Evolutionary conservation across 768 basidiomycete species (phyloP), one percentile per base, ranked within the genome.

Genomic region (Chlorophyllum brunneum): DNA sequence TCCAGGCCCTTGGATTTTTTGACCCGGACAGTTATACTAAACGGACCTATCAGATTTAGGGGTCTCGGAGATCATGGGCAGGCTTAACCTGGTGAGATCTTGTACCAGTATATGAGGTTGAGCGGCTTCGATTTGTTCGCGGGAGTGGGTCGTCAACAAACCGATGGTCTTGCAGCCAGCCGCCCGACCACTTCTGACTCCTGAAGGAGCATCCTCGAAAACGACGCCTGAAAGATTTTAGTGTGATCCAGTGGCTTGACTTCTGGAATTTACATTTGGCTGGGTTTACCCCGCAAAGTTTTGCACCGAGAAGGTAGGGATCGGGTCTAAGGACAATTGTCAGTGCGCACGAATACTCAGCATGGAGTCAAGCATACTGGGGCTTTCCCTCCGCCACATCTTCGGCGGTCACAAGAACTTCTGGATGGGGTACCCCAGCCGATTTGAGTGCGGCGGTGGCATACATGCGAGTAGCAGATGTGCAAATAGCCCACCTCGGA

Each of bases 151-250:
- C 1, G 95, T 98, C 54, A 91, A 74, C 24, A 97, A 69, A 1
- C 82, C 95, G 42, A 98, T 73, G 0, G 91, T 92, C 63, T 79
- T 88, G 65, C 88, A 86, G 11, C 95, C 94, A 4, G 92, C 90
- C 0, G 85, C 79, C 39, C 80, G 72, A 9, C 93, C 93, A 54
- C 92, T 88, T 34, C 72, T 73, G 59, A 98, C 75, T 16, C 94
- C 95, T 13, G 82, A 82, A 1, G 93, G 93, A 2, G 95, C 91
- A 69, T 98, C 95, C 64, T 95, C 93, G 27, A 98, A 79, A 13
- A 97, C 95, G 41, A 95, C 73, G 59, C 86, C 88, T 85, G 47
- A 4, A 33, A 47, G 44, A 40, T 48, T 31, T 22, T 30, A 40
- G 23, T 54, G 11, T 29, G 36, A 10, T 33, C 37, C 16, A 49